A percentile compares a stretch with the other conserved stretches of the same genome.
Conservation (phyloP, 2,329 filamentous ascomycete species). For the Hymenoscyphus fraxineus region DNA sequence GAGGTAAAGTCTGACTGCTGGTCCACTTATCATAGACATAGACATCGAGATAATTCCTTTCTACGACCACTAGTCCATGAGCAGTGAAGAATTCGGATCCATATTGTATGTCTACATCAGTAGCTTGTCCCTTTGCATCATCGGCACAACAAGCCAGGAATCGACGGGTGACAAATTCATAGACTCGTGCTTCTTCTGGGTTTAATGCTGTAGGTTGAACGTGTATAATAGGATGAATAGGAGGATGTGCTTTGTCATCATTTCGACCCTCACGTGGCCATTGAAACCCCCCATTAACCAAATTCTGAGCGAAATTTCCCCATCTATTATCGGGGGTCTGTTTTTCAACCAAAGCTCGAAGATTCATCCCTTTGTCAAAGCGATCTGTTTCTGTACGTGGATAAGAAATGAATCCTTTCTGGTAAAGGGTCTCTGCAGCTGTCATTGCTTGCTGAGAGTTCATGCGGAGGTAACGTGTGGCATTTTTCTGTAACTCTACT, state of each 20-base stretch:
- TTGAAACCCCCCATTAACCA: constrained; percentile 73
- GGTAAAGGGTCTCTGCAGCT: constrained; percentile 82
- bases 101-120: constrained; percentile 79
- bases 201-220: constrained; percentile 59
- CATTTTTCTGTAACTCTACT: constrained; percentile 94
- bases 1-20: constrained; percentile 76
- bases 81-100: constrained; percentile 79
- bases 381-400: constrained; percentile 95
- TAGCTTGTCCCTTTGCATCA: constrained; percentile 85
- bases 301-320: constrained; percentile 73
- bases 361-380: constrained; percentile 85
- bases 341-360: constrained; percentile 75
- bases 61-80: constrained; percentile 77
- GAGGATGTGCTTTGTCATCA: constrained; percentile 95
- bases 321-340: constrained; percentile 74
- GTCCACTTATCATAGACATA: constrained; percentile 98
- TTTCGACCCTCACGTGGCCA: constrained; percentile 79
- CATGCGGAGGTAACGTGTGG: constrained; percentile 84
- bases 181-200: constrained; percentile 70
- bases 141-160: constrained; percentile 96
- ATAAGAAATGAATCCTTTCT: constrained; percentile 94
- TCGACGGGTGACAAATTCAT: constrained; percentile 87
- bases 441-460: constrained; percentile 88
- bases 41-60: constrained; percentile 90
- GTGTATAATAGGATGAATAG: constrained; percentile 93